Evolutionary conservation across 2,329 filamentous ascomycete genomes (phyloP).

Genomic region (Epicoccum nigrum): DNA sequence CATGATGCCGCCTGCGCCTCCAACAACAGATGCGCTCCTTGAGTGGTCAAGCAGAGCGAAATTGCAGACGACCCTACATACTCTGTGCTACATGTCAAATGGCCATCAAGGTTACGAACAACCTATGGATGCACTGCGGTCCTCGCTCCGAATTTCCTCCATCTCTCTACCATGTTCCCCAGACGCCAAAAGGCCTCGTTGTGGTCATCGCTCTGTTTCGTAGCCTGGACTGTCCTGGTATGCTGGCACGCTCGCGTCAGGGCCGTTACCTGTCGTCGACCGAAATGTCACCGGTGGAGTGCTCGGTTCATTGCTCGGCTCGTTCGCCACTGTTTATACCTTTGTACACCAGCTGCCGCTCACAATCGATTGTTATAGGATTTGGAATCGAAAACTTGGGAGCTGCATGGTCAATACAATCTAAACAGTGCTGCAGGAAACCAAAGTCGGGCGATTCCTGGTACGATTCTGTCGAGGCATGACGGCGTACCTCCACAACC

Average conservation of each 20-base stretch:
- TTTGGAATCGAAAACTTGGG: conserved; percentile 2
- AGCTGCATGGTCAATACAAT: neutral
- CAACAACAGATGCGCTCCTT: conserved; percentile 1
- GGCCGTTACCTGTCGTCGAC: conserved; percentile 4
- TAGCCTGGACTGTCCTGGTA: conserved; percentile 1
- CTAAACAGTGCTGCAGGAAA: conserved; percentile 7
- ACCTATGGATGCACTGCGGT: conserved; percentile 5
- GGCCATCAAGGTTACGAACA: conserved; percentile 1
- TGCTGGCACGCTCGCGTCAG: neutral
- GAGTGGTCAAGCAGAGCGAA: conserved; percentile 11
- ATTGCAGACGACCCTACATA: conserved; percentile 15
- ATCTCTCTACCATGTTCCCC: conserved; percentile 5
- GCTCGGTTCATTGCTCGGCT: conserved; percentile 7
- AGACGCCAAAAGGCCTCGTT: neutral
- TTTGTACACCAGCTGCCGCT: conserved; percentile 1
- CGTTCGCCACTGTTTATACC: neutral
- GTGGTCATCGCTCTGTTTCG: conserved; percentile 5
- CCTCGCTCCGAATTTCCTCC: conserved; percentile 6
- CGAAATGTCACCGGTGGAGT: conserved; percentile 7
- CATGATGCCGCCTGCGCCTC: conserved; percentile 2
- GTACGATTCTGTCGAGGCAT: neutral
- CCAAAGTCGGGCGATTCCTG: conserved; percentile 1
- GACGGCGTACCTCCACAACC: conserved; percentile 1
- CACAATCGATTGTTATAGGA: conserved; percentile 4
- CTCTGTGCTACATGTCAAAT: conserved; percentile 17